Evolutionary conservation across 441 rosid genomes (phyloP).

Genomic region (Geranium incanum): DNA sequence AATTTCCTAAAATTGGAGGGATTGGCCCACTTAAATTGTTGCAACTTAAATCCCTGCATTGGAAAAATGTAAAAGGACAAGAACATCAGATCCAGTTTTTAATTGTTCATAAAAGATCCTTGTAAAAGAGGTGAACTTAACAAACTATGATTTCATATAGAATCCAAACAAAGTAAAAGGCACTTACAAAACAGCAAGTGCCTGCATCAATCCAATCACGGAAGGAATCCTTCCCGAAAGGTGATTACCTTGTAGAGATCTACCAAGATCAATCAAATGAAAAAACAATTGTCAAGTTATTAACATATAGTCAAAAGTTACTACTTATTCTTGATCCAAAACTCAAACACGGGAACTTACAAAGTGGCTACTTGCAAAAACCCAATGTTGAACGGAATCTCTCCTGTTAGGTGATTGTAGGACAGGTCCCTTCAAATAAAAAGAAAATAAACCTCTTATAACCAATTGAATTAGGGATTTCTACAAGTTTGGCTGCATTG

Average conservation of each 20-base stretch:
- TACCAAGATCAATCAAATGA: slow-evolving; percentile 15
- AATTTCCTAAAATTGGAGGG: slow-evolving; percentile 80
- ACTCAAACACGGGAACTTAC: slow-evolving; percentile 34
- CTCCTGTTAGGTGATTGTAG: slow-evolving; percentile 70
- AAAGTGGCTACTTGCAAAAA: slow-evolving; percentile 51
- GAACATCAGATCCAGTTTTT: neutral
- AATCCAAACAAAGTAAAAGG: neutral
- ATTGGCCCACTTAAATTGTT: slow-evolving; percentile 71
- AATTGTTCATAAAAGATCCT: neutral
- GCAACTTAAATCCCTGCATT: slow-evolving; percentile 74
- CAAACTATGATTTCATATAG: too few relatives aligned
- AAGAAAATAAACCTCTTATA: neutral
- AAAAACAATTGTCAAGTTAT: neutral
- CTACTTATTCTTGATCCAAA: neutral
- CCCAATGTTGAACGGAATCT: slow-evolving; percentile 82
- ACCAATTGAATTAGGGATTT: neutral
- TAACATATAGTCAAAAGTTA: neutral
- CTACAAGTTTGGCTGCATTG: too few relatives aligned
- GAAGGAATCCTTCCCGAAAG: slow-evolving; percentile 79
- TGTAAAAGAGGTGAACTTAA: neutral
- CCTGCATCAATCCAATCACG: slow-evolving; percentile 92
- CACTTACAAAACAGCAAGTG: slow-evolving; percentile 86
- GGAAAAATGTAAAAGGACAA: neutral
- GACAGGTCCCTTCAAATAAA: slow-evolving; percentile 58
- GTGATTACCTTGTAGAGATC: slow-evolving; percentile 87